Evolutionary conservation across 768 basidiomycete genomes (phyloP).

Genomic region (Cyclocybe cylindracea): DNA sequence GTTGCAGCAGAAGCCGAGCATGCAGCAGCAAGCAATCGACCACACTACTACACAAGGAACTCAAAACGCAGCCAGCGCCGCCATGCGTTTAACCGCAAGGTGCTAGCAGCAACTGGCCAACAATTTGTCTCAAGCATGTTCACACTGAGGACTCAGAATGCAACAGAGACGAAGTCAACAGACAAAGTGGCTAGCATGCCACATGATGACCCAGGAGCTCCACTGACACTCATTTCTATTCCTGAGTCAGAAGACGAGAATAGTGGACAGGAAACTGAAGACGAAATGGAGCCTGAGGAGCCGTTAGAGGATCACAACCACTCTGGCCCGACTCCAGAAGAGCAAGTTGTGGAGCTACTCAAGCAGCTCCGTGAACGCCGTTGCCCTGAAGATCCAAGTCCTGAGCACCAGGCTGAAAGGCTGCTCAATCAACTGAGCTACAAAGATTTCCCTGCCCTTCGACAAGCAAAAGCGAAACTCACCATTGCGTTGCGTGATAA

Average conservation of each 20-base stretch:
- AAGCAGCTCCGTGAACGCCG: background rate
- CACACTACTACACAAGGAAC: slow-evolving; percentile 12
- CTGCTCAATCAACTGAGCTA: slow-evolving; percentile 14
- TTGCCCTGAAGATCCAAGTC: slow-evolving; percentile 6
- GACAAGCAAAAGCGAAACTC: slow-evolving; percentile 15
- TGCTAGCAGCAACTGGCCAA: slow-evolving; percentile 6
- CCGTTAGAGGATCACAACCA: too few species aligned
- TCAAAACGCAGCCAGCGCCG: slow-evolving; percentile 5
- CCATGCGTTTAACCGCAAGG: slow-evolving; percentile 4
- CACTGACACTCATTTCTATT: too few species aligned
- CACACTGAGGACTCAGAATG: background rate
- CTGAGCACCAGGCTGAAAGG: slow-evolving; percentile 7
- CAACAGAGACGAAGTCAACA: background rate
- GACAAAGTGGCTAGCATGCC: too few species aligned
- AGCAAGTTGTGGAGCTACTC: slow-evolving; percentile 4
- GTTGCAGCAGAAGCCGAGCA: too few species aligned
- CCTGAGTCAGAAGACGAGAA: too few species aligned
- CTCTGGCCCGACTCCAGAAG: background rate
- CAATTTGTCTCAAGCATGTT: slow-evolving; percentile 5
- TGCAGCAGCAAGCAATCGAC: background rate
- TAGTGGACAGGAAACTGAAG: too few species aligned
- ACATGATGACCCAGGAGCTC: too few species aligned
- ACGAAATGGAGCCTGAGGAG: too few species aligned
- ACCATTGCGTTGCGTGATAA: slow-evolving; percentile 25
- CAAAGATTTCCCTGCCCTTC: slow-evolving; percentile 21